Evolutionary conservation across 73 alveolate species (phyloP).

Genomic region (Effrenium voratum): DNA sequence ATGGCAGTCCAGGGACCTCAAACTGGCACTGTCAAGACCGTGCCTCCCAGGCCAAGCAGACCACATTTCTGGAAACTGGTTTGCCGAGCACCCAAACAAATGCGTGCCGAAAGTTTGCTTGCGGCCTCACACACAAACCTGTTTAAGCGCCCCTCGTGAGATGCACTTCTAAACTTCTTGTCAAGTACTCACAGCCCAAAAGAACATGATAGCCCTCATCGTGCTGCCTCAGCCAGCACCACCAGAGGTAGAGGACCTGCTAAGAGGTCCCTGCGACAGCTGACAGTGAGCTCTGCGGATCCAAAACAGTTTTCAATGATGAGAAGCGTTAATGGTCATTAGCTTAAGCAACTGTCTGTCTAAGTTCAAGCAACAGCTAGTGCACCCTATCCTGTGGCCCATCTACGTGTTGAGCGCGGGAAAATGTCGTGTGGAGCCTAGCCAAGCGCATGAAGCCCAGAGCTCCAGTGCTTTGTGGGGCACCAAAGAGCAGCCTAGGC

Average conservation of each 20-base stretch:
- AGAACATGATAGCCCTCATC: neutral
- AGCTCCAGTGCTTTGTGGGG: neutral
- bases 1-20: too few relatives aligned
- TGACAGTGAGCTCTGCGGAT: neutral
- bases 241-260: neutral
- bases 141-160: too few relatives aligned
- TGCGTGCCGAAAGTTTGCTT: too few relatives aligned
- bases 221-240: neutral
- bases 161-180: neutral
- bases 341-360: neutral
- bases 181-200: neutral
- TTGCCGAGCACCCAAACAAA: too few relatives aligned
- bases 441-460: constrained; percentile 1
- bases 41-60: too few relatives aligned
- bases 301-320: neutral
- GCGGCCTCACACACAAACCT: too few relatives aligned
- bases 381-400: neutral
- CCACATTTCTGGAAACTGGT: too few relatives aligned
- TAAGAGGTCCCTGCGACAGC: neutral
- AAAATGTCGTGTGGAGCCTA: neutral
- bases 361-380: neutral
- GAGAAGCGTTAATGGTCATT: neutral
- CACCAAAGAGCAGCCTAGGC: neutral
- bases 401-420: neutral
- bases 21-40: too few relatives aligned